These are phyloP conservation scores for Purpureocillium takamizusanense DNA, from an alignment of 2,329 filamentous ascomycete genomes.

Conservation along the genomic window DNA sequence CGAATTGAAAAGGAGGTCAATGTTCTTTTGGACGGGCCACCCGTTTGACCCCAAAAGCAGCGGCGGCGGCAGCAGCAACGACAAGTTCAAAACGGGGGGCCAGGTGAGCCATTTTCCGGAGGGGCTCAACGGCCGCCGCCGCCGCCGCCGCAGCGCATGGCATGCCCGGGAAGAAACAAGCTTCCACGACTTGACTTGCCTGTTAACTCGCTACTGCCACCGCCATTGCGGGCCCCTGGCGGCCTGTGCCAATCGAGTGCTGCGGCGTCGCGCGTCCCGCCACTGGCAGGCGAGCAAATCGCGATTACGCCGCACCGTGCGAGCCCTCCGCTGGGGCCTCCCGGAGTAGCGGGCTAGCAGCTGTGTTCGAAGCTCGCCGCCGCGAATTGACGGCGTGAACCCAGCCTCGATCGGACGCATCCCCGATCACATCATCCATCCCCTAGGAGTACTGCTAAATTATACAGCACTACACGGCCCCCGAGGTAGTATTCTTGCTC, in stretches of 20 bases:
- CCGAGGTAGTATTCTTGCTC: no score
- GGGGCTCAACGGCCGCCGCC: not conserved
- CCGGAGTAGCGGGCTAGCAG: conserved; percentile 1
- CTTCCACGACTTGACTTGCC: no score
- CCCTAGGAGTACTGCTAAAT: no score
- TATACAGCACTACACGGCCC: no score
- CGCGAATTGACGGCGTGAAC: not conserved
- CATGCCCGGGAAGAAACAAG: no score
- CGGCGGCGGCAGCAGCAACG: no score
- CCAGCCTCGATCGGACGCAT: not conserved
- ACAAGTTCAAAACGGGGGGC: no score
- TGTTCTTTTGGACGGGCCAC: no score
- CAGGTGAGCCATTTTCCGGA: not conserved
- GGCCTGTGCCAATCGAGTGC: conserved; percentile 2
- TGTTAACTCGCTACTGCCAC: conserved; percentile 1
- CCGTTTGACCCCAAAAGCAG: no score
- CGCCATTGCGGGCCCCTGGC: conserved; percentile 3
- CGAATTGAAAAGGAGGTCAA: no score
- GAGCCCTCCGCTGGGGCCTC: not conserved
- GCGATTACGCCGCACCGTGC: conserved; percentile 8
- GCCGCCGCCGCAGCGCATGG: no score
- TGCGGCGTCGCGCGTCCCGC: not conserved
- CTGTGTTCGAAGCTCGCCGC: not conserved
- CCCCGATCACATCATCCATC: conserved; percentile 1
- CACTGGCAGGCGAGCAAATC: conserved; percentile 1